Percentiles rank a stretch among this genome's conserved stretches.
Conservation (phyloP, 2,329 filamentous ascomycete genomes). For the Fusarium clavum region DNA sequence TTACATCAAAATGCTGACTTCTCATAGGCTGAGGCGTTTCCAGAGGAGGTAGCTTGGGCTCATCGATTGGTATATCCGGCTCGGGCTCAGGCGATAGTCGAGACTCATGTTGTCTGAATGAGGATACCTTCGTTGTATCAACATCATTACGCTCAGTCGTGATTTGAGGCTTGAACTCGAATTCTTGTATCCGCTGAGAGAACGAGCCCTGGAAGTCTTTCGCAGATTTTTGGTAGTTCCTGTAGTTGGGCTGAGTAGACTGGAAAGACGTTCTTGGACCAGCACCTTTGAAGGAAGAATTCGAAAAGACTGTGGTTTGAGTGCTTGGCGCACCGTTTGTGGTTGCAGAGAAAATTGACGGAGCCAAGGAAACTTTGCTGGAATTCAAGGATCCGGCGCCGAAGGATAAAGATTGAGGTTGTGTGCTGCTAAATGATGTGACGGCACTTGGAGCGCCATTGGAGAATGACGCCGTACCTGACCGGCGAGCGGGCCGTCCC, state of each 20-base stretch:
- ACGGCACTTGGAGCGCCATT: slow-evolving; percentile 13
- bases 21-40: neutral
- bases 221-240: neutral
- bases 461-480: slow-evolving; percentile 26
- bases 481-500: slow-evolving; percentile 29
- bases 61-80: slow-evolving; percentile 15
- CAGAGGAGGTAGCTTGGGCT: slow-evolving; percentile 19
- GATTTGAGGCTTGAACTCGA: slow-evolving; percentile 12
- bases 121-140: neutral
- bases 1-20: slow-evolving; percentile 7
- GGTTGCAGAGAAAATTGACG: slow-evolving; percentile 51
- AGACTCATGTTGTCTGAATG: slow-evolving; percentile 5
- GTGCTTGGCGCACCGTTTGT: slow-evolving; percentile 44
- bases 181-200: slow-evolving; percentile 24
- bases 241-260: neutral
- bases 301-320: slow-evolving; percentile 49
- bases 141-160: neutral
- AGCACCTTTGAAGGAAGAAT: slow-evolving; percentile 22
- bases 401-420: slow-evolving; percentile 29
- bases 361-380: slow-evolving; percentile 49
- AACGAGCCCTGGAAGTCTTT: neutral
- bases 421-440: slow-evolving; percentile 23
- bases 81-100: slow-evolving; percentile 14
- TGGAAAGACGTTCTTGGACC: slow-evolving; percentile 1
- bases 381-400: slow-evolving; percentile 46